Base-by-base conservation (phyloP, 106 monocot genomes). In the Vanilla planifolia region DNA sequence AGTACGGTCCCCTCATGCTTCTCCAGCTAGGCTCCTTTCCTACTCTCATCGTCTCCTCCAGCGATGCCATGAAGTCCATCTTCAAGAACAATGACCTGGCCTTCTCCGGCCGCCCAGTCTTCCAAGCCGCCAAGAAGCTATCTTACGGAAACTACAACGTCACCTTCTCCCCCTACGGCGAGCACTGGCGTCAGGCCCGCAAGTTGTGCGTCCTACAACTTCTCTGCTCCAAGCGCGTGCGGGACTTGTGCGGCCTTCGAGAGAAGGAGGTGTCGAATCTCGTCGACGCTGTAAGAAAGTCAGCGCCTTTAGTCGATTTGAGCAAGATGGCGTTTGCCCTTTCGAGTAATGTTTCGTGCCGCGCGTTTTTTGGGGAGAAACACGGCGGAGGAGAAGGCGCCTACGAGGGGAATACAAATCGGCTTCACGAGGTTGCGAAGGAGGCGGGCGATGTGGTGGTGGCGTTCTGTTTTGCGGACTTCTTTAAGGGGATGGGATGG, bases 1-100 rank as follows among this genome's bases (percentile, higher is more conserved):
- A 60, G 29, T 43, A 69, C 20, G 80, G 76, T 13, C 75, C 84
- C 0, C 11, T 84, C 27, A 71, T 84, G 64, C 71, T 66, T 13
- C 67, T 83, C 25, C 55, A 72, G 0, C 43, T 84, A 0, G 75
- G 79, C 48, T 34, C 55, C 13, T 20, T 62, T 33, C 74, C 68
- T 0, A 47, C 33, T 3, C 59, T 84, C 7, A 65, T 84, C 7
- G 63, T 72, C 37, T 79, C 75, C 3, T 68, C 79, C 8, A 43
- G 59, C 0, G 75, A 64, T 34, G n/a, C 65, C 16, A 75, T 75
- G 2, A 15, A 37, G 6, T 71, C 75, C 59, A 47, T 79, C 33
- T 16, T 76, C 27, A 74, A 64, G 22, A 57, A 21, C 16, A 78
- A 83, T 8, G 83, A 79, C 62, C 47, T 51, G 20, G 14, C 51